These are phyloP conservation scores for Dactylis glomerata DNA, from an alignment of 176 grass and related monocot genomes.

Conservation along the genomic window DNA sequence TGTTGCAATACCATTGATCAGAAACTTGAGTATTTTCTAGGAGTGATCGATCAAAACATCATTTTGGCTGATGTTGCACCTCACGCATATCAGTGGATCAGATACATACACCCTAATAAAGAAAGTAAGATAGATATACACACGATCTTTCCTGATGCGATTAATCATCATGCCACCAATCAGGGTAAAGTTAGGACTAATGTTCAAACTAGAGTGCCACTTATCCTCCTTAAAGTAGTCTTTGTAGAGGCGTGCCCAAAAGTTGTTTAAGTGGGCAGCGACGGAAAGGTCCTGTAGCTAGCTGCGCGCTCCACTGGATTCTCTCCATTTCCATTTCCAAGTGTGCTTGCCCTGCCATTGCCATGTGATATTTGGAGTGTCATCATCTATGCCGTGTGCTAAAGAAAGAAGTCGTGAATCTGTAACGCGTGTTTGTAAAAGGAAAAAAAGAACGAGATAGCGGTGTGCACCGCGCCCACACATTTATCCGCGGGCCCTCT, in stretches of 20 bases:
- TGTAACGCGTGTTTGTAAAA: background rate
- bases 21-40: no score
- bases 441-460: background rate
- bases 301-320: background rate
- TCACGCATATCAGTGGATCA: no score
- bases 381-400: background rate
- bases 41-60: no score
- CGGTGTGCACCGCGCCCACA: background rate
- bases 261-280: background rate
- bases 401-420: background rate
- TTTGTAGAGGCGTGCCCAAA: background rate
- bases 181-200: background rate
- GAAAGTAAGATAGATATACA: background rate
- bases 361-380: background rate
- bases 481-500: background rate
- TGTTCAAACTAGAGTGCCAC: background rate
- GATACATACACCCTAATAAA: no score
- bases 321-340: background rate
- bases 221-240: background rate
- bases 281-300: background rate
- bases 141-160: background rate
- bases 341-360: background rate
- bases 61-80: no score
- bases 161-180: background rate
- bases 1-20: no score